Base-by-base conservation (phyloP, 192 early-diverging fungal genomes). In the Cladochytrium replicatum region DNA sequence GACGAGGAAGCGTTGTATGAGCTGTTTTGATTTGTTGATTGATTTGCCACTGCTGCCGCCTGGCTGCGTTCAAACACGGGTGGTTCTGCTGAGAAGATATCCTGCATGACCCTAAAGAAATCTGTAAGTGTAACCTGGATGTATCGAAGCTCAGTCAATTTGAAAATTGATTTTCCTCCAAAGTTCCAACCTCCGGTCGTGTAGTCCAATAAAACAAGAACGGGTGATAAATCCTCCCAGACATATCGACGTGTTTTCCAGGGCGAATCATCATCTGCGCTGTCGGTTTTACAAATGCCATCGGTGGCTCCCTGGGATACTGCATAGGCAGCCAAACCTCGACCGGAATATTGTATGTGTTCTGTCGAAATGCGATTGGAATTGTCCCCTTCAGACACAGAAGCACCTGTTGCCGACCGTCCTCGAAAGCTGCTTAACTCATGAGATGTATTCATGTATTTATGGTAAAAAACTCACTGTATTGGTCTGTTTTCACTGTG, bases 271-370 rank as follows among this genome's bases (percentile, higher is more conserved):
- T 63, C 93, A 97, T 97, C 30, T 65, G 71, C 5, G 78, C 69
- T 15, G 93, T 97, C 21, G 93, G 93, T 17, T 75, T 84, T 24
- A 97, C 93, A 56, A 84, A 88, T 1, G 74, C 74, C 48, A 89
- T 70, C 15, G 93, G 91, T 24, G 89, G 75, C 43, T 75, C 61
- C 34, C 67, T 58, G 4, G 93, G 93, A 55, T 91, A 97, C 29
- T 66, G 68, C 24, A 74, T 75, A 32, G 91, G 91, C 9, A 93
- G 63, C 89, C 88, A 94, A 28, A 91, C 71, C 7, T 80, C 83
- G 2, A 97, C 74, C 1, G 91, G 93, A 40, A 97, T 93, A 60
- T 97, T 93, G 67, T 93, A 94, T 27, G 80, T 73, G 1, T 67
- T 1, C 17, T 78, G 81, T 37, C 80, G 77, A 55, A 85, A 97